phyloP scores from a whole-genome alignment of 495 filamentous ascomycete species.

The Daldinia vernicosa region DNA sequence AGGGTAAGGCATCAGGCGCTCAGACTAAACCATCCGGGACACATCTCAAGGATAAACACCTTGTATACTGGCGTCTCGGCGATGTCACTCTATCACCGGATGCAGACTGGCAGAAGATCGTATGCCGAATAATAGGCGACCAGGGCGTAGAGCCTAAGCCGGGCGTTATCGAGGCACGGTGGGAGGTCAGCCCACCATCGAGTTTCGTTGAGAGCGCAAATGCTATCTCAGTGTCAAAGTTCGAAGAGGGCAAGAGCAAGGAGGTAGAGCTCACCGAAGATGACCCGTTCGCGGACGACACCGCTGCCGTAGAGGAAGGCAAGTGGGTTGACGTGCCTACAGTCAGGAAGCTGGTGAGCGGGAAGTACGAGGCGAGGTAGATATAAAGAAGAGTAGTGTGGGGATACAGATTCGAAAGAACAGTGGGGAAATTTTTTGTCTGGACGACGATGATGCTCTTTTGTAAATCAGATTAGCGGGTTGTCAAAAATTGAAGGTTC shows the following conservation, averaged over 20 bases:
- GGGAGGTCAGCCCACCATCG: slow-evolving; percentile 68
- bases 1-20: slow-evolving; percentile 70
- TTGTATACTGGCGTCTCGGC: slow-evolving; percentile 88
- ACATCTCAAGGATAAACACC: slow-evolving; percentile 86
- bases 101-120: slow-evolving; percentile 69
- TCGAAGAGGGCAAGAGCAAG: slow-evolving; percentile 57
- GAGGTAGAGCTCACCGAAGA: slow-evolving; percentile 46
- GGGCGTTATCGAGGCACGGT: slow-evolving; percentile 80
- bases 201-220: slow-evolving; percentile 55
- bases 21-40: slow-evolving; percentile 79
- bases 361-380: slow-evolving; percentile 73
- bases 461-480: slow-evolving; percentile 43
- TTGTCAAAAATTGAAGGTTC: slow-evolving; percentile 41
- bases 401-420: slow-evolving; percentile 13
- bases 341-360: slow-evolving; percentile 76
- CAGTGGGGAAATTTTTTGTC: slow-evolving; percentile 26
- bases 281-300: slow-evolving; percentile 54
- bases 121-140: slow-evolving; percentile 77
- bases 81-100: slow-evolving; percentile 73
- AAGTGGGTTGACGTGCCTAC: slow-evolving; percentile 79
- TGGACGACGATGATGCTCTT: slow-evolving; percentile 42
- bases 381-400: background rate
- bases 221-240: slow-evolving; percentile 67
- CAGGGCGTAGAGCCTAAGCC: slow-evolving; percentile 79
- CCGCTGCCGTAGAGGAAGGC: slow-evolving; percentile 52